Evolutionary conservation across 345 rosid genomes (phyloP).

Genomic region (Firmiana major): DNA sequence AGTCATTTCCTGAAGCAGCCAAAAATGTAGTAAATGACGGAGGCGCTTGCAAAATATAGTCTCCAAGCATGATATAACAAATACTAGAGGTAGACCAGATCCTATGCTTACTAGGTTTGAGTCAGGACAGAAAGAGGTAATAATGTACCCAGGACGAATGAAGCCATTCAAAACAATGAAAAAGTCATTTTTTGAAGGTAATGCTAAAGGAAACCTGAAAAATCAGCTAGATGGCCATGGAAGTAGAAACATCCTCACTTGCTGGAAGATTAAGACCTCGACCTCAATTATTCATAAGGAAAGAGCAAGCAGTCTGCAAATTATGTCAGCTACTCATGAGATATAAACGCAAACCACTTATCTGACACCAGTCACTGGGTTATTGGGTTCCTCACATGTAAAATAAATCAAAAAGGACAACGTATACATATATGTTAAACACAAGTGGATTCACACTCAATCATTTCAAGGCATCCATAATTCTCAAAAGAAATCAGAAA

Average conservation of each 20-base stretch:
- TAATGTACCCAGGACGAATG: neutral
- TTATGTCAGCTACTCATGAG: slow-evolving; percentile 39
- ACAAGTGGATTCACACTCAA: neutral
- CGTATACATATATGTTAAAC: neutral
- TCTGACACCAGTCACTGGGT: slow-evolving; percentile 7
- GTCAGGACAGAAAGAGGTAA: neutral
- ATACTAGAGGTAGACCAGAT: slow-evolving; percentile 1
- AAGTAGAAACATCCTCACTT: slow-evolving; percentile 42
- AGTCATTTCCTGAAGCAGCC: neutral
- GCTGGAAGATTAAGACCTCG: slow-evolving; percentile 41
- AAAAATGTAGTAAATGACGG: neutral
- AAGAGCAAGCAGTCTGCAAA: slow-evolving; percentile 52
- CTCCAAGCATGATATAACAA: neutral
- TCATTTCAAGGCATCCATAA: slow-evolving; percentile 2
- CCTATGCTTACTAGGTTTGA: slow-evolving; percentile 6
- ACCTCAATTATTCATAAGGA: slow-evolving; percentile 43
- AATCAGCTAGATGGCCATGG: slow-evolving; percentile 49
- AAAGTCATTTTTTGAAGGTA: slow-evolving; percentile 12
- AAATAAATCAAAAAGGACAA: neutral
- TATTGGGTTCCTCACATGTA: slow-evolving; percentile 18
- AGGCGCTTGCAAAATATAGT: neutral
- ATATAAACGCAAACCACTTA: slow-evolving; percentile 20
- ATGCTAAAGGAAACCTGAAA: slow-evolving; percentile 47
- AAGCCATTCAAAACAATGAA: slow-evolving; percentile 16
- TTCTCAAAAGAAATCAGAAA: neutral